A percentile compares a stretch with the other conserved stretches of the same genome.
These are phyloP conservation scores for Carallia pectinifolia DNA, from an alignment of 345 rosid genomes.

Conservation along the genomic window DNA sequence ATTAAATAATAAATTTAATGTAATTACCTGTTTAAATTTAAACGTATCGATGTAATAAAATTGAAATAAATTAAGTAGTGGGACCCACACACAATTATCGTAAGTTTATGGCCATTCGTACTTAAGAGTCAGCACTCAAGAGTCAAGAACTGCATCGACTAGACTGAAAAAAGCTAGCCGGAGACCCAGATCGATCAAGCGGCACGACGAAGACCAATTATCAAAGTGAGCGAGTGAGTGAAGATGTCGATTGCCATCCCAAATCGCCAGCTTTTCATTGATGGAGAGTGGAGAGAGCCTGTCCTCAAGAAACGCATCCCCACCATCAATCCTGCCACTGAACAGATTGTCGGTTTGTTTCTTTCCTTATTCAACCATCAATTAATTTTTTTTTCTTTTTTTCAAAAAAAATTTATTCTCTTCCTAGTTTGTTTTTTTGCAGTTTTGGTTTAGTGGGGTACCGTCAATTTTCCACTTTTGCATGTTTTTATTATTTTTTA, in stretches of 20 bases:
- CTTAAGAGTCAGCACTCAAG: too few species aligned
- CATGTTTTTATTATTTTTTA: not conserved
- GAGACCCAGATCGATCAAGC: too few species aligned
- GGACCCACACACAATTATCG: too few species aligned
- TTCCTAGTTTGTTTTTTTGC: not conserved
- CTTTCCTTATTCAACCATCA: not conserved
- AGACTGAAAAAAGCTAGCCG: too few species aligned
- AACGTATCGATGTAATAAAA: too few species aligned
- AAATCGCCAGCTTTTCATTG: constrained; percentile 68
- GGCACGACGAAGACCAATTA: too few species aligned
- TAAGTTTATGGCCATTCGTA: too few species aligned
- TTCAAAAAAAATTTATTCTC: not conserved
- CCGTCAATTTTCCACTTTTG: not conserved
- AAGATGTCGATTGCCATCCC: constrained; percentile 60
- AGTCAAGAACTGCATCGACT: too few species aligned
- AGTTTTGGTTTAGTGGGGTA: not conserved
- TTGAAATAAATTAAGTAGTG: too few species aligned
- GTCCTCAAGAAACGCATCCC: constrained; percentile 67
- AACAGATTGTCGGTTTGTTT: constrained; percentile 59
- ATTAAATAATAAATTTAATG: too few species aligned
- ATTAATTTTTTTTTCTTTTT: not conserved
- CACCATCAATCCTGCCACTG: constrained; percentile 76
- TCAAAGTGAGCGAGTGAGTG: too few species aligned
- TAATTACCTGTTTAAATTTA: too few species aligned
- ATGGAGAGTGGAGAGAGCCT: constrained; percentile 85